Evolutionary conservation across 2,329 filamentous ascomycete species (phyloP).

Genomic region (Ustilaginoidea virens): DNA sequence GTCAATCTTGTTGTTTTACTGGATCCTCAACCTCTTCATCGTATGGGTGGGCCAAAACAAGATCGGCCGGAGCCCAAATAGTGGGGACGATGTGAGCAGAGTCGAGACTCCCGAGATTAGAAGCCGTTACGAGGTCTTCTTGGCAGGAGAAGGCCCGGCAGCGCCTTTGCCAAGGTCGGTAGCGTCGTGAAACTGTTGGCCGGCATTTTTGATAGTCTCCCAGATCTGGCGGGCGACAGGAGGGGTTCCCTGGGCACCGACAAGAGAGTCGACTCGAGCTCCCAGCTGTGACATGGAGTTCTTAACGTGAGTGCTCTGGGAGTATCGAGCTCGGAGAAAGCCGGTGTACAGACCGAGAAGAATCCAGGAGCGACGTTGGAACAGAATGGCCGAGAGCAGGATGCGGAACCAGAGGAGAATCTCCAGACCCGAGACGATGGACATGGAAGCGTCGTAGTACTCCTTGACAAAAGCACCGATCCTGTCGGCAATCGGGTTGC

Average conservation of each 20-base stretch:
- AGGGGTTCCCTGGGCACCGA: constrained; percentile 76
- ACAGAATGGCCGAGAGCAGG: constrained; percentile 64
- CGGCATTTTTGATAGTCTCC: constrained; percentile 59
- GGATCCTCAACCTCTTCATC: too few relatives aligned
- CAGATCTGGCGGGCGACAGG: constrained; percentile 66
- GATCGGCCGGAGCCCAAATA: too few relatives aligned
- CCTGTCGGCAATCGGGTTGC: constrained; percentile 54
- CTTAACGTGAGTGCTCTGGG: constrained; percentile 89
- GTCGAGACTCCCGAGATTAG: background rate
- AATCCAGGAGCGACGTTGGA: constrained; percentile 84
- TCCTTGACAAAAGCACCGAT: constrained; percentile 94
- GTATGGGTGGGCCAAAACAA: too few relatives aligned
- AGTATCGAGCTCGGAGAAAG: constrained; percentile 81
- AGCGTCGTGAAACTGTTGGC: constrained; percentile 59
- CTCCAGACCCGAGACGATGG: constrained; percentile 76
- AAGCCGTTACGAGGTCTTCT: constrained; percentile 30
- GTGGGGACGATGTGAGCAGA: too few relatives aligned
- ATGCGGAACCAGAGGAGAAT: constrained; percentile 77
- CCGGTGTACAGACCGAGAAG: constrained; percentile 72
- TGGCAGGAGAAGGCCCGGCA: constrained; percentile 36
- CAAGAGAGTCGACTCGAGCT: constrained; percentile 62
- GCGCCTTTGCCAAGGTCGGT: constrained; percentile 68
- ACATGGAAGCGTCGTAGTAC: constrained; percentile 96
- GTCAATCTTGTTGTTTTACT: too few relatives aligned
- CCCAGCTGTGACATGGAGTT: constrained; percentile 57